Conservation (phyloP, 1,139 yeast species). For the Debaryomyces fabryi region DNA sequence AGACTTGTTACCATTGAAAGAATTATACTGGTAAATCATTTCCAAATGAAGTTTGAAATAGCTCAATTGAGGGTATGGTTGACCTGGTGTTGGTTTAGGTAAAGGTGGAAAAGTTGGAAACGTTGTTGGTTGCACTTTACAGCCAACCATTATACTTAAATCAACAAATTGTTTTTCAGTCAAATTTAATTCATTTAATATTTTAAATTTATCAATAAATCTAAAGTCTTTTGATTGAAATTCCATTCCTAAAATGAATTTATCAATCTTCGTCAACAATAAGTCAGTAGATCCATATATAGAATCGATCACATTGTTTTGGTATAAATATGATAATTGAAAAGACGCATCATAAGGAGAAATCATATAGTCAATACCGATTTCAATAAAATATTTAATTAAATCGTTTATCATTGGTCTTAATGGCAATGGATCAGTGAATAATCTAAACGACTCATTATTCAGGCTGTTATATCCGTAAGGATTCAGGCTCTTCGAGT, state of each 20-base stretch:
- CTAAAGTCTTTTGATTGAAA: constrained; percentile 64
- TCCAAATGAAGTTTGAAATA: constrained; percentile 49
- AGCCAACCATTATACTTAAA: constrained; percentile 76
- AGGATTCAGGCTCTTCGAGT: constrained; percentile 20
- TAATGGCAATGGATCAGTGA: constrained; percentile 48
- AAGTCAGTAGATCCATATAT: constrained; percentile 86
- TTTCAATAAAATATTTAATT: constrained; percentile 57
- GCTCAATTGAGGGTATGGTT: constrained; percentile 47
- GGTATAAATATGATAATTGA: constrained; percentile 74
- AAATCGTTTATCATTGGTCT: constrained; percentile 59
- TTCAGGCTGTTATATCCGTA: constrained; percentile 32
- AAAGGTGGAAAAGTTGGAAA: constrained; percentile 59
- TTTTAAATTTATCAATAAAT: constrained; percentile 60
- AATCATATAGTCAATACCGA: constrained; percentile 65
- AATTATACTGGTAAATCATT: constrained; percentile 40
- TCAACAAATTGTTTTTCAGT: constrained; percentile 72
- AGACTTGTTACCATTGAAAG: constrained; percentile 30
- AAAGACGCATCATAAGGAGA: constrained; percentile 86
- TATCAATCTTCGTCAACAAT: constrained; percentile 65
- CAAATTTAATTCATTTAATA: constrained; percentile 63
- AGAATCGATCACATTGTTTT: constrained; percentile 63
- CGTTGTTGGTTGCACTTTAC: constrained; percentile 68
- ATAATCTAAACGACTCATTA: constrained; percentile 48
- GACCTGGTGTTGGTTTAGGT: constrained; percentile 48
- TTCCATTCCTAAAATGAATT: constrained; percentile 74